Conservation (phyloP, 257 asterid species). For the Hygrophila difformis region DNA sequence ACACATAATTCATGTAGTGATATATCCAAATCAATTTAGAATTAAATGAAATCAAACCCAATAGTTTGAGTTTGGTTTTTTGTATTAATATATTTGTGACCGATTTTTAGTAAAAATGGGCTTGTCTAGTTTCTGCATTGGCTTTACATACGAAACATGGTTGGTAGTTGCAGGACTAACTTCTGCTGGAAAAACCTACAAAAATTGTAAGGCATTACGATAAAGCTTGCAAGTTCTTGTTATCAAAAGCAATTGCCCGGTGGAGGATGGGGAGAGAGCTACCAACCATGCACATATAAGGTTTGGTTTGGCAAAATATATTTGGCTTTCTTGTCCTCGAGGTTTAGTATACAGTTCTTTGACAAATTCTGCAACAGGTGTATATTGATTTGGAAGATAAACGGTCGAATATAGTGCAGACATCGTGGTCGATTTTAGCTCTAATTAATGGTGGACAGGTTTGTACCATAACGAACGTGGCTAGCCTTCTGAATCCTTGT, state of each 20-base stretch:
- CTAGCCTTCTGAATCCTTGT: too few relatives aligned
- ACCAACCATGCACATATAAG: slow-evolving; percentile 72
- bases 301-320: slow-evolving; percentile 13
- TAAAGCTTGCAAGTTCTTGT: slow-evolving; percentile 45
- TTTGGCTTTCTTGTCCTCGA: too few relatives aligned
- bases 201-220: slow-evolving; percentile 39
- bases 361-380: slow-evolving; percentile 27
- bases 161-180: slow-evolving; percentile 42
- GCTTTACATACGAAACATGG: slow-evolving; percentile 60
- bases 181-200: slow-evolving; percentile 46
- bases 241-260: slow-evolving; percentile 56
- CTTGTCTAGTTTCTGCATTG: too few relatives aligned
- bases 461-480: too few relatives aligned
- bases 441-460: slow-evolving; percentile 74
- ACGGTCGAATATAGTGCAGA: slow-evolving; percentile 63
- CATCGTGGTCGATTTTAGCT: slow-evolving; percentile 87
- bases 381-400: slow-evolving; percentile 67
- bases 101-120: too few relatives aligned
- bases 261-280: slow-evolving; percentile 90
- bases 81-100: too few relatives aligned
- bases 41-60: too few relatives aligned
- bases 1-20: too few relatives aligned
- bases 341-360: too few relatives aligned
- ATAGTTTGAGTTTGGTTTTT: too few relatives aligned
- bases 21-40: too few relatives aligned